A percentile compares a stretch with the other conserved stretches of the same genome.
phyloP scores from a whole-genome alignment of 805 yeast genomes.

The Lipomyces mesembrius region DNA sequence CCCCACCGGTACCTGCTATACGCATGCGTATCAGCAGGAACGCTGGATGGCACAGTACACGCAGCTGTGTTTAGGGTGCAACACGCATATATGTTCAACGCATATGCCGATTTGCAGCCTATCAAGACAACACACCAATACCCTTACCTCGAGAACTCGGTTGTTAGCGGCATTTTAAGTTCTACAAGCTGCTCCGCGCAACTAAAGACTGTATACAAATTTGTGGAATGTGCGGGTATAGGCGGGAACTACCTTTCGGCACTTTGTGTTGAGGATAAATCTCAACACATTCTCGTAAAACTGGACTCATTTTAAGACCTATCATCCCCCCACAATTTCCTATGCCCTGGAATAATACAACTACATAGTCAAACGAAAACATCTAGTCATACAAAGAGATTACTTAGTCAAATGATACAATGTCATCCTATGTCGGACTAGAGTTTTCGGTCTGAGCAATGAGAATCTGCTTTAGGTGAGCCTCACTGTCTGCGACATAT shows the following conservation, averaged over 20 bases:
- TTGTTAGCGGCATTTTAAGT: neutral
- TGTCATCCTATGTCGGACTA: neutral
- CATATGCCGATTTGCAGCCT: neutral
- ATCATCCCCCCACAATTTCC: neutral
- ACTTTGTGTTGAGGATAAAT: too few species aligned
- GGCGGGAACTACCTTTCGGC: too few species aligned
- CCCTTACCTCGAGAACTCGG: neutral
- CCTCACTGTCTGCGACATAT: conserved; percentile 25
- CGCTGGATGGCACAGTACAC: conserved; percentile 13
- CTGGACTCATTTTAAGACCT: neutral
- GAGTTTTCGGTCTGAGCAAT: conserved; percentile 20
- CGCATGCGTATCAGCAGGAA: conserved; percentile 12
- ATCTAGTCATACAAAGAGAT: neutral
- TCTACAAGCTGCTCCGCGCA: too few species aligned
- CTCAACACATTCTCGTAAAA: neutral
- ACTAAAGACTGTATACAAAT: too few species aligned
- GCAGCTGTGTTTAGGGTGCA: neutral
- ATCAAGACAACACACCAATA: neutral
- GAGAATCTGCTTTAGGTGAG: conserved; percentile 30
- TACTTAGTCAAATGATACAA: neutral
- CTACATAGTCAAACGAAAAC: neutral
- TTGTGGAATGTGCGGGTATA: too few species aligned
- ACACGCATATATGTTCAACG: neutral
- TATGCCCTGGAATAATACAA: neutral
- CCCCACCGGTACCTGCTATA: conserved; percentile 15